Evolutionary conservation across 306 rosid genomes (phyloP).

Genomic region (Alnus glutinosa): DNA sequence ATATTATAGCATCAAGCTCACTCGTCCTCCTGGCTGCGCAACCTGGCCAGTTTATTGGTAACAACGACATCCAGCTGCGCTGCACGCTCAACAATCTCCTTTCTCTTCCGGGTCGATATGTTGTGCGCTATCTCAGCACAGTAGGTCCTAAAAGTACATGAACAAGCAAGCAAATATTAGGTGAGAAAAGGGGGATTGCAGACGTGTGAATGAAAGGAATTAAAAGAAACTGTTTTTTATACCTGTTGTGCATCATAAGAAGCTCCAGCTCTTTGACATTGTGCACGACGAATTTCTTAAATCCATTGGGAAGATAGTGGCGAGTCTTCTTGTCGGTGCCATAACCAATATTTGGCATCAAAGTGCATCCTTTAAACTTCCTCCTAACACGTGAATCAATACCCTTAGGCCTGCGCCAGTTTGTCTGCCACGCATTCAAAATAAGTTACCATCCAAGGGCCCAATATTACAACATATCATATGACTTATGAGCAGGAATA

Average conservation of each 20-base stretch:
- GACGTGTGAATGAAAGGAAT: no score
- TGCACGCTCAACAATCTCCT: slow-evolving; percentile 74
- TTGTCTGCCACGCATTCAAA: slow-evolving; percentile 36
- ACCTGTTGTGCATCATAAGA: slow-evolving; percentile 89
- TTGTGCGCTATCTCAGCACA: slow-evolving; percentile 87
- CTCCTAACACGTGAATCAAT: slow-evolving; percentile 86
- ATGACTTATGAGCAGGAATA: neutral
- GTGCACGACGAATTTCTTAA: slow-evolving; percentile 74
- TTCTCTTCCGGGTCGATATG: slow-evolving; percentile 63
- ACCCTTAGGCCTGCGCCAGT: slow-evolving; percentile 87
- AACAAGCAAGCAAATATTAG: neutral
- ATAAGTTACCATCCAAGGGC: neutral
- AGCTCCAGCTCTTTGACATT: slow-evolving; percentile 60
- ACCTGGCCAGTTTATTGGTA: slow-evolving; percentile 70
- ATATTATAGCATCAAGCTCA: slow-evolving; percentile 28
- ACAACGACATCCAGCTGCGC: slow-evolving; percentile 79
- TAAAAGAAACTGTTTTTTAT: neutral
- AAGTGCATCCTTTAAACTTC: slow-evolving; percentile 72
- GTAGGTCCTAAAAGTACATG: slow-evolving; percentile 45
- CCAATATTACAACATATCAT: neutral
- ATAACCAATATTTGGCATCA: slow-evolving; percentile 85
- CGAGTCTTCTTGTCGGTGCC: slow-evolving; percentile 80
- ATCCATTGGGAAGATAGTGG: slow-evolving; percentile 76
- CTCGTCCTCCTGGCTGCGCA: slow-evolving; percentile 82
- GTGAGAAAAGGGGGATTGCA: neutral